These are phyloP conservation scores for Apiospora marii DNA, from an alignment of 2,329 filamentous ascomycete species.

Conservation along the genomic window DNA sequence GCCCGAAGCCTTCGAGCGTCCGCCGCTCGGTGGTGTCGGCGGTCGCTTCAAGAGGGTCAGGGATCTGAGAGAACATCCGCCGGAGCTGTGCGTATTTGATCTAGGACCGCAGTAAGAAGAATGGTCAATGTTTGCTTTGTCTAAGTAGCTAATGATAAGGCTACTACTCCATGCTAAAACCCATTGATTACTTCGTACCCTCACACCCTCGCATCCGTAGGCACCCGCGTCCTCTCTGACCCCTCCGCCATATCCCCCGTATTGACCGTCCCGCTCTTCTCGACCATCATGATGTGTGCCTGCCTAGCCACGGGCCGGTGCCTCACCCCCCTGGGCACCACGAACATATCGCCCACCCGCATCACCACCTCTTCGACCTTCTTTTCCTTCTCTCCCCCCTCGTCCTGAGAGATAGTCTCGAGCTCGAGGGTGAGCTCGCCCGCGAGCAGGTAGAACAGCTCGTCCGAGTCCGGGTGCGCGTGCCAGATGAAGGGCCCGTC, in stretches of 20 bases:
- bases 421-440: conserved; percentile 19
- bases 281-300: conserved; percentile 22
- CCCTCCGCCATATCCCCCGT: conserved; percentile 3
- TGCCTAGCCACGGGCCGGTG: conserved; percentile 9
- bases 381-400: background rate
- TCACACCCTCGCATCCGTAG: conserved; percentile 12
- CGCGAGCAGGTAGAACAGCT: conserved; percentile 23
- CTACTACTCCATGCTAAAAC: background rate
- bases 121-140: no score
- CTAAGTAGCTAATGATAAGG: no score
- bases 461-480: conserved; percentile 22
- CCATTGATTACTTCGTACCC: background rate
- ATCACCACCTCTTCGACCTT: background rate
- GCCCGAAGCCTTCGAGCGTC: background rate
- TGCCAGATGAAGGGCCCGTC: conserved; percentile 22
- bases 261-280: conserved; percentile 3
- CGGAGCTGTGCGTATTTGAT: background rate
- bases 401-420: background rate
- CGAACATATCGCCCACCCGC: conserved; percentile 16
- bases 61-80: background rate
- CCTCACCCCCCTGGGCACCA: conserved; percentile 4
- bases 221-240: conserved; percentile 12
- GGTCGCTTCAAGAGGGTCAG: background rate
- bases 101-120: background rate
- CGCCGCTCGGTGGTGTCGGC: background rate